Conservation (phyloP, 2,329 filamentous ascomycete species). For the Aspergillus sp. region DNA sequence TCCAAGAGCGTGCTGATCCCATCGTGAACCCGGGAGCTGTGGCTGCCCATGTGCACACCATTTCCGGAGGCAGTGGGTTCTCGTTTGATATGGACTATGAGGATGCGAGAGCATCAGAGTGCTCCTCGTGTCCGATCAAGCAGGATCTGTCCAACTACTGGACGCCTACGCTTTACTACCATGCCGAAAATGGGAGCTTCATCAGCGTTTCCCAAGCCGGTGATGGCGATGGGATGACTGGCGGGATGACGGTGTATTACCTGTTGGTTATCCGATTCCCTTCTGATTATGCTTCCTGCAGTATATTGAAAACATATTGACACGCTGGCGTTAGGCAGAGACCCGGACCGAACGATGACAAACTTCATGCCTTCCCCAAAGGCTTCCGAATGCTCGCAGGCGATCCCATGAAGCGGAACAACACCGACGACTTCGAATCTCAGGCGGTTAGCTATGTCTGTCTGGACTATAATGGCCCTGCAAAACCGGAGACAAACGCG, state of each 20-base stretch:
- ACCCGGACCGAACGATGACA: constrained; percentile 54
- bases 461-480: constrained; percentile 2
- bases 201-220: constrained; percentile 58
- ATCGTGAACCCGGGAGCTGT: constrained; percentile 62
- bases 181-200: constrained; percentile 62
- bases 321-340: neutral
- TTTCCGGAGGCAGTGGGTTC: constrained; percentile 71
- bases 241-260: constrained; percentile 60
- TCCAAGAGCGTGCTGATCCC: constrained; percentile 52
- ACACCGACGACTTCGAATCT: constrained; percentile 19
- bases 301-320: neutral
- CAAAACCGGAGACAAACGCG: constrained; percentile 13
- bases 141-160: constrained; percentile 75
- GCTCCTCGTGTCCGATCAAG: constrained; percentile 68
- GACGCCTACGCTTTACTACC: constrained; percentile 70
- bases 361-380: constrained; percentile 67
- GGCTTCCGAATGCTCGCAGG: constrained; percentile 72
- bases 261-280: constrained; percentile 47
- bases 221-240: constrained; percentile 40
- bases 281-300: neutral
- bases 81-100: constrained; percentile 61
- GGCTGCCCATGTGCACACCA: constrained; percentile 66
- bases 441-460: constrained; percentile 2
- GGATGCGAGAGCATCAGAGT: constrained; percentile 60
- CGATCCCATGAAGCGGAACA: constrained; percentile 57